A percentile compares a stretch with the other conserved stretches of the same genome.
Evolutionary conservation across 2,329 filamentous ascomycete species (phyloP).

Genomic region (Pestalotiopsis sp.): DNA sequence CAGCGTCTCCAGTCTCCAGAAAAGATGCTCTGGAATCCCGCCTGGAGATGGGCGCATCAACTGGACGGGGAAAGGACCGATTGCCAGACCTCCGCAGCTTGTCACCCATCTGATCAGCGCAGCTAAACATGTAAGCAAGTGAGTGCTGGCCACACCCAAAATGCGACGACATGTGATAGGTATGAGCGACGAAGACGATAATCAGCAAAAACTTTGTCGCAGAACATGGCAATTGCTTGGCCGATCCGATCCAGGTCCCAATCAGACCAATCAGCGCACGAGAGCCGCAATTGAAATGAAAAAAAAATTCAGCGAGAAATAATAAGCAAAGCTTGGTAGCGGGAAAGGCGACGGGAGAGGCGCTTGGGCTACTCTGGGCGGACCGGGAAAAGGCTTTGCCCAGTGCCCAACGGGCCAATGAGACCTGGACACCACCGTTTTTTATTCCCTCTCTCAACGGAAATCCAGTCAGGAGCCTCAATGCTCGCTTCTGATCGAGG

Average conservation of each 20-base stretch:
- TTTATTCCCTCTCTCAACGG: too few relatives aligned
- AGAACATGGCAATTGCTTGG: neutral
- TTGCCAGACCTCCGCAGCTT: neutral
- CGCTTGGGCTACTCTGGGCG: neutral
- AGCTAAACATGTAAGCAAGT: neutral
- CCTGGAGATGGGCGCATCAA: conserved; percentile 4
- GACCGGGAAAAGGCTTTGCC: neutral
- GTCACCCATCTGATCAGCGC: neutral
- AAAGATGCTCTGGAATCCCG: neutral
- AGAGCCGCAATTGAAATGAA: neutral
- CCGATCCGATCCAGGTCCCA: neutral
- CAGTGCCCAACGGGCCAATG: neutral
- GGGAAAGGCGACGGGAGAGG: conserved; percentile 8
- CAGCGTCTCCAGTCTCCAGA: conserved; percentile 5
- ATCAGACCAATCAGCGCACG: neutral
- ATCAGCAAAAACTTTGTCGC: neutral
- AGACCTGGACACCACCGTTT: neutral
- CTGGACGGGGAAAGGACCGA: conserved; percentile 9
- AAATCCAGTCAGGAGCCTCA: neutral
- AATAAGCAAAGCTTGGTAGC: conserved; percentile 1
- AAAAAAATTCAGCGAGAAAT: neutral
- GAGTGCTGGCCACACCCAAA: neutral
- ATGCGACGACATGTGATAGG: neutral
- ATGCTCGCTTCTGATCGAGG: neutral
- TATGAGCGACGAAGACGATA: neutral